Conservation (phyloP, 1,284 basidiomycete genomes). For the Apiotrichum akiyoshidainum region DNA sequence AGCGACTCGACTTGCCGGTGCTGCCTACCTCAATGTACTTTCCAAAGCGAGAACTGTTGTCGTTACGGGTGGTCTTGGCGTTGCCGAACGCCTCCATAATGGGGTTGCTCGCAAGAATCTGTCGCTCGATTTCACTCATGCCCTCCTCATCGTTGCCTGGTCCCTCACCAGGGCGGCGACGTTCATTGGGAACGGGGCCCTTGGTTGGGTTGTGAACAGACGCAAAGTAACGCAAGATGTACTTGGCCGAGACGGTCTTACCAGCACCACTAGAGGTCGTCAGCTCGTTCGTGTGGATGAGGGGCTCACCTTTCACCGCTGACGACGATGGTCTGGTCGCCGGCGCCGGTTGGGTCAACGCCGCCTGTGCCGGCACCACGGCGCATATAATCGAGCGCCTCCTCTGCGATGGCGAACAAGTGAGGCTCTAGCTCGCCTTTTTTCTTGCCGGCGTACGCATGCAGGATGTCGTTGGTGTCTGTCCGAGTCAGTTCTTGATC, state of each 20-base stretch:
- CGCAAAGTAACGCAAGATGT: constrained; percentile 98
- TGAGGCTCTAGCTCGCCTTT: constrained; percentile 97
- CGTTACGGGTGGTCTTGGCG: constrained; percentile 97
- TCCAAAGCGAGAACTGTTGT: constrained; percentile 98
- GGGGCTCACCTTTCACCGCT: constrained; percentile 84
- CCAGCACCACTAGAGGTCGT: constrained; percentile 77
- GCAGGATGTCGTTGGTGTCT: constrained; percentile 92
- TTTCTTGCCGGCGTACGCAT: constrained; percentile 88
- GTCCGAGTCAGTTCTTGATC: constrained; percentile 3
- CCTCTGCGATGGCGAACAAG: constrained; percentile 97
- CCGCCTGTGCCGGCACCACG: constrained; percentile 52
- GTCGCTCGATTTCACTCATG: constrained; percentile 91
- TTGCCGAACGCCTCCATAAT: constrained; percentile 99
- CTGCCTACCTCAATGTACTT: constrained; percentile 88
- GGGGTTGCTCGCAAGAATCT: constrained; percentile 97
- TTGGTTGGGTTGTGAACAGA: constrained; percentile 87
- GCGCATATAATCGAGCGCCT: constrained; percentile 95
- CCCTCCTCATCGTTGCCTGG: constrained; percentile 47
- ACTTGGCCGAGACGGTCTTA: constrained; percentile 99
- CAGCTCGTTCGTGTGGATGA: neutral
- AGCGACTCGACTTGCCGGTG: neutral
- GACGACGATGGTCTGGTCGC: constrained; percentile 97
- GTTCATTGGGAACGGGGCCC: constrained; percentile 22
- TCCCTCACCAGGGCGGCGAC: constrained; percentile 24
- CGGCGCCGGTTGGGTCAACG: constrained; percentile 65